Base-by-base conservation (phyloP, 805 yeast species). In the Starmerella davenportii region DNA sequence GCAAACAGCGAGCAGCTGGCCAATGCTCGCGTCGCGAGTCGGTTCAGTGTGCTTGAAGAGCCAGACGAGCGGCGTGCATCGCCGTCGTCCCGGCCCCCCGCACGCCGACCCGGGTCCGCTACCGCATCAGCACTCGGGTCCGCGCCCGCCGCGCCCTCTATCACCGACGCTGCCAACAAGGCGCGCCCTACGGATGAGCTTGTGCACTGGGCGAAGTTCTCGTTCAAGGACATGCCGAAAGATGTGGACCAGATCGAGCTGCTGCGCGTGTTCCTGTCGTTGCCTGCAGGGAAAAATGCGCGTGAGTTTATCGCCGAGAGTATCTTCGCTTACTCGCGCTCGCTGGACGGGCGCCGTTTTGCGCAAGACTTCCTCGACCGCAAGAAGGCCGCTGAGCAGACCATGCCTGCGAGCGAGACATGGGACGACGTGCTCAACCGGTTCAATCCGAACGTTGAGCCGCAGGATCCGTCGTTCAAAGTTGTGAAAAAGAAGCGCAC, bases 341-440 rank as follows among this genome's bases (percentile, higher is more conserved):
- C 85, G 1, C 75, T 87, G 79, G 95, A 90, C 56, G 96, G 96
- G 19, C 74, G 94, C 54, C 68, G 93, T 47, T 87, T 85, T 63
- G 94, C 98, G 0, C 70, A 69, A 40, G 98, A 90, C 53, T 90
- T 90, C 56, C 65, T 77, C 54, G 78, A 76, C 59, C 74, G 79
- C 54, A 76, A 90, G 53, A 68, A 67, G 43, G 67, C 63, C 36
- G 85, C 81, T 40, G 95, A 84, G 50, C 68, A 53, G 30, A 57
- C 59, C 21, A 57, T 61, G 23, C 57, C 58, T 35, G 67, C 70
- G 41, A 54, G 56, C 7, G 64, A 70, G 47, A 65, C 74, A 31
- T 84, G 95, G 95, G 65, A 68, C 36, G 78, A 75, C 42, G 90
- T 85, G 3, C 62, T 79, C 38, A 58, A 63, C 21, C 58, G 55